Evolutionary conservation across 139 green algal genomes (phyloP).

Genomic region (Haematococcus sp.): DNA sequence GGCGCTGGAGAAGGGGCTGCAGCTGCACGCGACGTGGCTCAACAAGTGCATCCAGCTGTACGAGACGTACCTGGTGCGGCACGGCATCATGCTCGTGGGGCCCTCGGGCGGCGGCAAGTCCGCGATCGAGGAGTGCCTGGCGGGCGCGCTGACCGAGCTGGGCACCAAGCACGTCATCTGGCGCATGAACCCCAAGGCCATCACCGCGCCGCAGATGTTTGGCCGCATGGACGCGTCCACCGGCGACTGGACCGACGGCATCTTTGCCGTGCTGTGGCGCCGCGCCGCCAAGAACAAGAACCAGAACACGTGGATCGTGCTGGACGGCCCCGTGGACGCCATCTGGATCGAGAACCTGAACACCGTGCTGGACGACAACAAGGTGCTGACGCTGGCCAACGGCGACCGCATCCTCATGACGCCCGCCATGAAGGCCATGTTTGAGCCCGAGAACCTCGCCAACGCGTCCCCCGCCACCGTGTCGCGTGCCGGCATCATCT

Average conservation of each 20-base stretch:
- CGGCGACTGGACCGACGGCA: conserved; percentile 94
- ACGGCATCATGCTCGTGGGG: conserved; percentile 93
- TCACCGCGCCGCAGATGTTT: conserved; percentile 88
- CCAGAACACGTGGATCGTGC: conserved; percentile 94
- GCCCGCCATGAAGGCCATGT: conserved; percentile 84
- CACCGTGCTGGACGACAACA: conserved; percentile 89
- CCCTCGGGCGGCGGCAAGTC: conserved; percentile 85
- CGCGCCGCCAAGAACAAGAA: conserved; percentile 86
- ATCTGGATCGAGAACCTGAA: conserved; percentile 99
- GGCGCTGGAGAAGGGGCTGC: conserved; percentile 56
- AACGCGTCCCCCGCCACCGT: conserved; percentile 95
- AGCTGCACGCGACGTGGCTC: conserved; percentile 82
- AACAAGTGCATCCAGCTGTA: conserved; percentile 97
- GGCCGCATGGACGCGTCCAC: conserved; percentile 77
- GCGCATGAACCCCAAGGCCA: conserved; percentile 88
- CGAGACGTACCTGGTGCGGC: conserved; percentile 91
- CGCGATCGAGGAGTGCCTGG: conserved; percentile 82
- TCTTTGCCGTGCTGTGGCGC: conserved; percentile 93
- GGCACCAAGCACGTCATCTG: conserved; percentile 88
- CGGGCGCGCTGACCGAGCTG: conserved; percentile 81
- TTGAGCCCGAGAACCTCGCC: conserved; percentile 93
- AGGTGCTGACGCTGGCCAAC: conserved; percentile 94
- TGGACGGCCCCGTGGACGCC: conserved; percentile 94
- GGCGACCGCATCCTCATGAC: conserved; percentile 95
- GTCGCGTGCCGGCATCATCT: conserved; percentile 93